Evolutionary conservation across 164 flowering plant genomes (phyloP), one percentile per base, ranked within the genome.

Genomic region (Macadamia integrifolia): DNA sequence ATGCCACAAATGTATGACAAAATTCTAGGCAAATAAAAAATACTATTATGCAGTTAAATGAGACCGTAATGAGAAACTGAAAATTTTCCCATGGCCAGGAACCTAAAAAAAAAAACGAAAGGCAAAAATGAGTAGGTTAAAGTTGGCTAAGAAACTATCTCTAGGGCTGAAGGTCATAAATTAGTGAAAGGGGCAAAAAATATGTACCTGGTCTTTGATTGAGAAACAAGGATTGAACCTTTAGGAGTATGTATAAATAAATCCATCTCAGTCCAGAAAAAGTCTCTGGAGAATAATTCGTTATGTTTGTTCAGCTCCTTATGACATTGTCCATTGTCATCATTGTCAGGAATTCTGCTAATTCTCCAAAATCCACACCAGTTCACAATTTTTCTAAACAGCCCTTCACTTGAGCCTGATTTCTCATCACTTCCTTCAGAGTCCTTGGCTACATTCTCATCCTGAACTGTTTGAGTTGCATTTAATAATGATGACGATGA

Each of bases 181-280:
- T 11, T n/a, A 42, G 53, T 29, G 14, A 35, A 66, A 62, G 8
- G 58, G 65, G 48, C 56, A 29, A 31, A 59, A 64, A 30, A 15
- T 50, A 63, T 11, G 12, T 79, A 93, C 98, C 98, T 93, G 77
- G 85, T 86, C 66, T 23, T 88, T 59, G 98, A 81, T 64, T 80
- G 77, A 48, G 75, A 73, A 65, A 87, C 63, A 44, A 81, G 43
- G 6, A 52, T 64, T 29, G 76, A 72, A 60, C 87, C 98, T 74
- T 66, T 71, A 6, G 75, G 62, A 10, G 90, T 74, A 56, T 60
- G 60, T 11, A 90, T 17, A 74, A 85, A 90, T 23, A 83, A 76
- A 70, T 82, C 76, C 70, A 89, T 23, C 15, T 83, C 88, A 49
- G 68, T 67, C 98, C 97, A 93, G 75, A 89, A 86, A 30, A 79